Conservation (phyloP, 2,329 filamentous ascomycete genomes). For the Lachnellula cervina region DNA sequence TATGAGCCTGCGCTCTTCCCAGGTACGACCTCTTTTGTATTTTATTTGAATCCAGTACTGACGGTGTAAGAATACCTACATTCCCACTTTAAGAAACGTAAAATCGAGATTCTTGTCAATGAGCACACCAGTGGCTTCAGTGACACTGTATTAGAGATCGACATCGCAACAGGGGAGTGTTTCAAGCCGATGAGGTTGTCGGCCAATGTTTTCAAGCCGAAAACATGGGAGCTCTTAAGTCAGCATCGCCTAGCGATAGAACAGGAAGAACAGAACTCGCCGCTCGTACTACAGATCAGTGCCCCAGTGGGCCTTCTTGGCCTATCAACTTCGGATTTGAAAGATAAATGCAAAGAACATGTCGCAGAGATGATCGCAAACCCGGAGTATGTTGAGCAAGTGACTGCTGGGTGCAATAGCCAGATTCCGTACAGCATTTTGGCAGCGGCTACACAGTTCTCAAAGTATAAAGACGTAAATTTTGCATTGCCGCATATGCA, state of each 20-base stretch:
- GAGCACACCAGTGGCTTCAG: slow-evolving; percentile 19
- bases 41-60: background rate
- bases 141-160: slow-evolving; percentile 12
- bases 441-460: slow-evolving; percentile 14
- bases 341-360: slow-evolving; percentile 16
- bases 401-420: slow-evolving; percentile 13
- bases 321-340: slow-evolving; percentile 14
- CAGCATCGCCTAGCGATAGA: slow-evolving; percentile 13
- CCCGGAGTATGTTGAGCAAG: slow-evolving; percentile 16
- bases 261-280: slow-evolving; percentile 2
- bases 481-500: background rate
- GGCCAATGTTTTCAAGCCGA: slow-evolving; percentile 16
- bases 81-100: slow-evolving; percentile 21
- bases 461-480: slow-evolving; percentile 12
- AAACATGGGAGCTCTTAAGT: slow-evolving; percentile 12
- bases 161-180: slow-evolving; percentile 15
- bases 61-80: slow-evolving; percentile 16
- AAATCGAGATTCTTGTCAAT: slow-evolving; percentile 23
- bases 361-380: slow-evolving; percentile 22
- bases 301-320: slow-evolving; percentile 20
- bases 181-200: slow-evolving; percentile 19
- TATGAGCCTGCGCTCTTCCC: slow-evolving; percentile 21
- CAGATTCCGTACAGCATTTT: slow-evolving; percentile 15
- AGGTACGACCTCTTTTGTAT: slow-evolving; percentile 7
- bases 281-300: slow-evolving; percentile 13